phyloP scores from a whole-genome alignment of 306 rosid species.

The Sesbania bispinosa region DNA sequence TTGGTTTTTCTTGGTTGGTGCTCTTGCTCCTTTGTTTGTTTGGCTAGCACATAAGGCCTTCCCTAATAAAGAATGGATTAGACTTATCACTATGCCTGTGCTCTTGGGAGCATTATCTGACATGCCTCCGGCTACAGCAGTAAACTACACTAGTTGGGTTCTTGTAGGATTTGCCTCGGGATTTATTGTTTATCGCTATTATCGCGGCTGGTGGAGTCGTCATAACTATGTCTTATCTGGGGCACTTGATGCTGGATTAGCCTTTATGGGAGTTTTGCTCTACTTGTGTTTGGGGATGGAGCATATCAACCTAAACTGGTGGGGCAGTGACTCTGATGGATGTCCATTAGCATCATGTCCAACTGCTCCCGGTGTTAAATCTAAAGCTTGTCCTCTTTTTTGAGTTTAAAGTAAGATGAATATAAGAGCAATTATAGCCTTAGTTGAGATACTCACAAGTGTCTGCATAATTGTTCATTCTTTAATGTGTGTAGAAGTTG shows the following conservation, averaged over 20 bases:
- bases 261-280: slow-evolving; percentile 78
- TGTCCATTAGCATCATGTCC: slow-evolving; percentile 82
- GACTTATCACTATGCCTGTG: slow-evolving; percentile 66
- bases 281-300: slow-evolving; percentile 66
- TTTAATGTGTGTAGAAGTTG: background rate
- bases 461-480: background rate
- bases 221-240: slow-evolving; percentile 78
- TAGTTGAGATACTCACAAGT: background rate
- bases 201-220: slow-evolving; percentile 75
- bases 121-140: slow-evolving; percentile 84
- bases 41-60: slow-evolving; percentile 78
- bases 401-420: slow-evolving; percentile 1
- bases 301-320: slow-evolving; percentile 55
- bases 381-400: slow-evolving; percentile 48
- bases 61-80: slow-evolving; percentile 67
- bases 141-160: slow-evolving; percentile 72
- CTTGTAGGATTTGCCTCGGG: slow-evolving; percentile 73
- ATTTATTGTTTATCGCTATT: slow-evolving; percentile 56
- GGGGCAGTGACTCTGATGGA: slow-evolving; percentile 71
- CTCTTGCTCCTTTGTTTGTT: slow-evolving; percentile 64
- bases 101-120: slow-evolving; percentile 46
- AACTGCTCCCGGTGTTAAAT: slow-evolving; percentile 43
- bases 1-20: slow-evolving; percentile 81
- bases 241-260: slow-evolving; percentile 83
- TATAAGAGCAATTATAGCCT: too few species aligned